Conservation (phyloP, 2,329 filamentous ascomycete genomes). For the Metarhizium robertsii region DNA sequence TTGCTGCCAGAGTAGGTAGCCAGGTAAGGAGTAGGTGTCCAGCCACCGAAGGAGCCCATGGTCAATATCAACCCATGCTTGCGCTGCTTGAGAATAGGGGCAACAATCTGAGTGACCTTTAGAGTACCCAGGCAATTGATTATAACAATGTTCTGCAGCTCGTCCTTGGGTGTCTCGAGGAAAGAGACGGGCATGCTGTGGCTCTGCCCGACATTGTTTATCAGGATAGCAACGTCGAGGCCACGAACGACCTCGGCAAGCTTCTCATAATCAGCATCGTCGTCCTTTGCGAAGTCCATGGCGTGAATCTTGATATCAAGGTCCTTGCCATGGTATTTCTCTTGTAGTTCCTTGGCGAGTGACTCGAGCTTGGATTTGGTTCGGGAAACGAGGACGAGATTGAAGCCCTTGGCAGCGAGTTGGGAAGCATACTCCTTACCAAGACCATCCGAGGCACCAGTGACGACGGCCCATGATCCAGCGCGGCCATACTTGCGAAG, state of each 20-base stretch:
- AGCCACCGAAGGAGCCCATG: slow-evolving; percentile 94
- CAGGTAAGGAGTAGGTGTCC: slow-evolving; percentile 82
- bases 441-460: slow-evolving; percentile 90
- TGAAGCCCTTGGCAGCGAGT: slow-evolving; percentile 86
- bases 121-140: slow-evolving; percentile 93
- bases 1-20: slow-evolving; percentile 98
- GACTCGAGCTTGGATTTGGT: slow-evolving; percentile 84
- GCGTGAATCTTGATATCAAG: slow-evolving; percentile 69
- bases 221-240: slow-evolving; percentile 74
- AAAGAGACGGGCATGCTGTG: slow-evolving; percentile 91
- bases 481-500: slow-evolving; percentile 84
- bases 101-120: slow-evolving; percentile 75
- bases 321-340: slow-evolving; percentile 51
- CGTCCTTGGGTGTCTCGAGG: slow-evolving; percentile 64
- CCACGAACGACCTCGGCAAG: slow-evolving; percentile 59
- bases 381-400: slow-evolving; percentile 87
- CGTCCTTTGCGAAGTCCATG: slow-evolving; percentile 84
- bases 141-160: slow-evolving; percentile 83
- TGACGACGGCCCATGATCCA: slow-evolving; percentile 89
- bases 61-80: slow-evolving; percentile 86
- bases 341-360: slow-evolving; percentile 65
- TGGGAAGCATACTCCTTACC: slow-evolving; percentile 94
- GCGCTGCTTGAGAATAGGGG: slow-evolving; percentile 74
- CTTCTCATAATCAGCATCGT: slow-evolving; percentile 68
- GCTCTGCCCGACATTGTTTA: slow-evolving; percentile 96